Evolutionary conservation across 768 basidiomycete genomes (phyloP), one percentile per base, ranked within the genome.

Genomic region (Kwoniella mangroviensis): DNA sequence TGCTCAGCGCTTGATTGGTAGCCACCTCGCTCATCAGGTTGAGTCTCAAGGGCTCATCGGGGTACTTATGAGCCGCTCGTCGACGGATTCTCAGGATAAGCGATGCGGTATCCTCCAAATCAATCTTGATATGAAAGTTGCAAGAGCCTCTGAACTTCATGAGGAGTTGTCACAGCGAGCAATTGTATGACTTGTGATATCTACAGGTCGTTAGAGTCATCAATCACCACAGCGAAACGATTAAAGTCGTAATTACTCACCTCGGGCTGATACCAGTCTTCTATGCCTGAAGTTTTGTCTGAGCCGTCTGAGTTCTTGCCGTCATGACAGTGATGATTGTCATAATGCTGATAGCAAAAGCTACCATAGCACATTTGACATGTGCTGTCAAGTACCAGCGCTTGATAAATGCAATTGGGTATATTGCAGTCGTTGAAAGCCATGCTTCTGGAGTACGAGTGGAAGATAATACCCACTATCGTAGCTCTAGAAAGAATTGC

Each of bases 101-200:
- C 5, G 11, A 19, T 19, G 40, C 12, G 0, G 3, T 28, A 24
- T 70, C 63, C 4, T 70, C 56, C 26, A 70, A 70, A 3, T 41
- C 49, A 42, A 70, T 53, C 17, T 56, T 45, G 28, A 68, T 12
- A 42, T 68, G 67, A 22, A 42, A 41, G 52, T 68, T 68, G 59
- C 57, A 63, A 9, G 19, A 17, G 4, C 63, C 63, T 9, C 11
- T 24, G 51, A 53, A 51, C 1, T 15, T 41, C 1, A 34, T 11
- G 13, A 24, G 1, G 2, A 63, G 21, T 2, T 53, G 17, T 17
- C 17, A 24, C 12, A 22, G 41, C 26, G 0, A 63, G 63, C 0
- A 59, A 10, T 0, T n/a, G 9, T 40, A 59, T 41, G 3, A 59
- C 19, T 41, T 59, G 58, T 10, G 58, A 22, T 4, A 59, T 15